A percentile compares a stretch with the other conserved stretches of the same genome.
Evolutionary conservation across 257 asterid genomes (phyloP).

Genomic region (Solanum corneliomulleri): DNA sequence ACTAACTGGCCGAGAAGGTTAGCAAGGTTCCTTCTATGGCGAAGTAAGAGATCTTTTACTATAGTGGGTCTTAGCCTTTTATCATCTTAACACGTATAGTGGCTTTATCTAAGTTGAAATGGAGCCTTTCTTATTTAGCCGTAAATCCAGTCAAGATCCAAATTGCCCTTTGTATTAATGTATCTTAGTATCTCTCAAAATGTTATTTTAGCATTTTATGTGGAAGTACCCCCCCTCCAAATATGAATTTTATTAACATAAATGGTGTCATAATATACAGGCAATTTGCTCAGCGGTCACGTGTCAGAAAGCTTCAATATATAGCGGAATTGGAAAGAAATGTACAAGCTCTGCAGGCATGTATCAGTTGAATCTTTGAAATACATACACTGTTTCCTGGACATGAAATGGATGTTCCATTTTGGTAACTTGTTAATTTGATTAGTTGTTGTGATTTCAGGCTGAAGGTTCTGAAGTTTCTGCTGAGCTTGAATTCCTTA

Average conservation of each 20-base stretch:
- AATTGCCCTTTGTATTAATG: background rate
- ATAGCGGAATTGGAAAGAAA: conserved; percentile 91
- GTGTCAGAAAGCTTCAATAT: conserved; percentile 90
- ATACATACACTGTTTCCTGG: background rate
- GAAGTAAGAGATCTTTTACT: background rate
- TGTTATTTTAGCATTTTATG: background rate
- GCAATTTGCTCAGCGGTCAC: conserved; percentile 97
- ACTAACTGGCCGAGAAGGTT: background rate
- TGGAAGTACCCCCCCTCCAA: background rate
- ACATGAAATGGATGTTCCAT: background rate
- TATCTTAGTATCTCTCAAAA: background rate
- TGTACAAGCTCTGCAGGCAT: conserved; percentile 90
- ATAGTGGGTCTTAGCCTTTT: background rate
- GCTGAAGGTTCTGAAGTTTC: conserved; percentile 79
- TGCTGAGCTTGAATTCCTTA: conserved; percentile 86
- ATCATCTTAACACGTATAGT: background rate
- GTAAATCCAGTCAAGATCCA: background rate
- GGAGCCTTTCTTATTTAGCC: background rate
- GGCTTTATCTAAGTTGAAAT: background rate
- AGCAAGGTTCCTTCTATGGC: background rate
- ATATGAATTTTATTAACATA: background rate
- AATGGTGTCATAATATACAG: conserved; percentile 29
- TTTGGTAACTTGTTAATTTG: conserved; percentile 6
- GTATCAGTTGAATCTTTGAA: conserved; percentile 5
- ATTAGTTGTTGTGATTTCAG: conserved; percentile 28